Conservation (phyloP, 768 basidiomycete genomes). For the Lentinula detonsa region DNA sequence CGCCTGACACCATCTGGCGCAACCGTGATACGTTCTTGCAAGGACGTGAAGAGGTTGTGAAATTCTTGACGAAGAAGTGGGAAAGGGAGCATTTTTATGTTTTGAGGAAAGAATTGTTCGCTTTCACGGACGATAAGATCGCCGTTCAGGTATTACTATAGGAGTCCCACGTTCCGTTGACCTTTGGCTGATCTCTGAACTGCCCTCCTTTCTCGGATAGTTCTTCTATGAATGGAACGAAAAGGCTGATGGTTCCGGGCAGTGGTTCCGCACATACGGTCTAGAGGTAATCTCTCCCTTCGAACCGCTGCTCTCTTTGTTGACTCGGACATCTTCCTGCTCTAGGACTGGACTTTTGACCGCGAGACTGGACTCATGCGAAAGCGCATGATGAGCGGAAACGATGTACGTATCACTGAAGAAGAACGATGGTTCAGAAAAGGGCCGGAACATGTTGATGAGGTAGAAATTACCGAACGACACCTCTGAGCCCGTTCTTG, state of each 20-base stretch:
- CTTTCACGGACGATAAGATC: constrained; percentile 48
- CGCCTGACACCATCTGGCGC: constrained; percentile 47
- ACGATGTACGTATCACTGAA: constrained; percentile 37
- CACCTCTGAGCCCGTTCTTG: not conserved
- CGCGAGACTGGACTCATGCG: constrained; percentile 40
- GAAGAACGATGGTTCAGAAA: constrained; percentile 45
- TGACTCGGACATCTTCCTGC: not conserved
- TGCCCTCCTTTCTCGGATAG: constrained; percentile 10
- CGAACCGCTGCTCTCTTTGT: not conserved
- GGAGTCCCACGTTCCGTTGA: not conserved
- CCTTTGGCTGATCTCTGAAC: not conserved
- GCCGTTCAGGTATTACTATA: constrained; percentile 36
- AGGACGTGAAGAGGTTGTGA: constrained; percentile 36
- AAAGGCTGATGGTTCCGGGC: constrained; percentile 25
- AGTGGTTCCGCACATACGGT: constrained; percentile 43
- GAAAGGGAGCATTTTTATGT: constrained; percentile 41
- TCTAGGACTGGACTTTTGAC: constrained; percentile 50
- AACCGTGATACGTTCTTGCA: constrained; percentile 45
- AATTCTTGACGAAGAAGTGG: constrained; percentile 49
- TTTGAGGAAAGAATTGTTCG: constrained; percentile 48
- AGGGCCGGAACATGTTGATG: constrained; percentile 5
- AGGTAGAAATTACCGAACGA: constrained; percentile 7
- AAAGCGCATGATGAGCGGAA: constrained; percentile 48
- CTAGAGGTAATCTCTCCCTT: constrained; percentile 25
- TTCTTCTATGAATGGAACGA: constrained; percentile 44